phyloP scores from a whole-genome alignment of 2,329 filamentous ascomycete species.

The Fusarium graminum region DNA sequence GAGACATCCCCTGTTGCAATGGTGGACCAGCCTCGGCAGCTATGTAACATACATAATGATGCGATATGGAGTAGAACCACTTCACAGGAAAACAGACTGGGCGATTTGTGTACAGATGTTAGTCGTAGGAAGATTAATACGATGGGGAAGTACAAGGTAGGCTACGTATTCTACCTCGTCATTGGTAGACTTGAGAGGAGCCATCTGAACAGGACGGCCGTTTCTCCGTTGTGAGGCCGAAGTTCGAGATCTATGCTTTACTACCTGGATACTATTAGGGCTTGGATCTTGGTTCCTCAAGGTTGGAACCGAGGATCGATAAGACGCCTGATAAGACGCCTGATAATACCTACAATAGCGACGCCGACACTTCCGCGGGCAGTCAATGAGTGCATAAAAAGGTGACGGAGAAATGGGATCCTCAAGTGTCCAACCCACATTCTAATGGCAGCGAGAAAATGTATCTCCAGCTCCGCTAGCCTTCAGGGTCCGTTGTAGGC shows the following conservation, averaged over 20 bases:
- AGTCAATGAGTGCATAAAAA: not conserved
- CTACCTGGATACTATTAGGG: too few relatives aligned
- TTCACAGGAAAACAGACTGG: slow-evolving; percentile 14
- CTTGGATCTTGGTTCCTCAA: too few relatives aligned
- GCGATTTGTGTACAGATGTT: slow-evolving; percentile 25
- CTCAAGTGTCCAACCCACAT: slow-evolving; percentile 3
- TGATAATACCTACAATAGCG: slow-evolving; percentile 5
- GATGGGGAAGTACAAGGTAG: too few relatives aligned
- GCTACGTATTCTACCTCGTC: not conserved
- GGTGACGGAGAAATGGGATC: slow-evolving; percentile 6
- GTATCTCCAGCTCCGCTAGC: not conserved
- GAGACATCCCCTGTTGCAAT: too few relatives aligned
- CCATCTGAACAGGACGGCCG: not conserved
- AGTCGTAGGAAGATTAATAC: not conserved
- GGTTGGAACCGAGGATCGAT: not conserved
- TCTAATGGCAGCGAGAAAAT: not conserved
- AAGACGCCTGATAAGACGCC: slow-evolving; percentile 6
- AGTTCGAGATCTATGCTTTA: not conserved
- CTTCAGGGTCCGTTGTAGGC: slow-evolving; percentile 1
- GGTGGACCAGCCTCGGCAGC: not conserved
- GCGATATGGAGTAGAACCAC: slow-evolving; percentile 19
- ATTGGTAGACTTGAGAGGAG: not conserved
- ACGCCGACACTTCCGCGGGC: slow-evolving; percentile 18
- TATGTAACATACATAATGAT: slow-evolving; percentile 5
- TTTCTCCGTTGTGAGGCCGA: not conserved